Evolutionary conservation across 257 asterid genomes (phyloP), one percentile per base, ranked within the genome.

Genomic region (Cordia subcordata): DNA sequence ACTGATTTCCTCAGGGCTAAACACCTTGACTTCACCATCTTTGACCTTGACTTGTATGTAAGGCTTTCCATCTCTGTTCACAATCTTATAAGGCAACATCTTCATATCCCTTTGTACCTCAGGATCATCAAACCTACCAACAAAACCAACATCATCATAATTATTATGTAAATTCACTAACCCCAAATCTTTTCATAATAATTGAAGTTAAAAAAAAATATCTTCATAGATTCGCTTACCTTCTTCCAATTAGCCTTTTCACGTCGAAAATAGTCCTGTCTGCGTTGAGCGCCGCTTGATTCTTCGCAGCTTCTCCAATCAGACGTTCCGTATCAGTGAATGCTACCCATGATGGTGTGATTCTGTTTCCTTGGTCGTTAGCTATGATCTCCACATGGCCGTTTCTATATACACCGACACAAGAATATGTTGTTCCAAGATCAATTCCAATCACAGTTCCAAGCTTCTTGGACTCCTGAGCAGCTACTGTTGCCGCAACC

Each of bases 41-140:
- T 64, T 64, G 38, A 52, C 16, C 73, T 68, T 70, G 21, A 70
- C 71, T 23, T 58, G 33, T 44, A 70, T 62, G 49, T 64, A 53
- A 39, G 76, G 76, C 61, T 71, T 71, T 55, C 71, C 64, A 55
- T 54, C 64, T 54, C 57, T 49, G 42, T 65, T 65, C n/a, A 71
- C 68, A 17, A 65, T 23, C 12, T 65, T 55, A 19, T 33, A 71
- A 21, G 76, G 76, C 22, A 54, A 53, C 64, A 65, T 15, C 13
- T 65, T 71, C n/a, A 65, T 65, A n/a, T 59, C 62, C 18, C 32
- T 54, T 11, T 65, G 76, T 44, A 71, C 72, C 55, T 65, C 61
- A 0, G 72, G 76, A 65, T 71, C 76, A 53, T 64, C 75, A 70
- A 58, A 64, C 56, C 75, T 70, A 32, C 44, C 49, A 53, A 69